A percentile compares a stretch with the other conserved stretches of the same genome.
Evolutionary conservation across 352 stramenopile species (phyloP).

Genomic region (Pythium periplocum): DNA sequence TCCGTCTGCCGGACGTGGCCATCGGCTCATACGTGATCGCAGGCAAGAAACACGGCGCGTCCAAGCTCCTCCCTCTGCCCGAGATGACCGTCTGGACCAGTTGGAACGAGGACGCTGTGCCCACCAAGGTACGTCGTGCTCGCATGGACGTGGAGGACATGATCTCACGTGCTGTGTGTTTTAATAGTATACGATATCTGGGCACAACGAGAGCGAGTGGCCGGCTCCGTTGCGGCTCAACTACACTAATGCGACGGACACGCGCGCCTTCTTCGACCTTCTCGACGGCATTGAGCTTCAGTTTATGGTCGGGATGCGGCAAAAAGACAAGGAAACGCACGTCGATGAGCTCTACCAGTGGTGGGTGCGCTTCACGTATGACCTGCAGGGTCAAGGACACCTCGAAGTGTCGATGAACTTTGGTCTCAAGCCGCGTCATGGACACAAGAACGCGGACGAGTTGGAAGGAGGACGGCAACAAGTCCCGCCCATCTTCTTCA

Average conservation of each 20-base stretch:
- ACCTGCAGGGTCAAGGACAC: conserved; percentile 65
- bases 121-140: not conserved
- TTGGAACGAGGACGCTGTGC: conserved; percentile 4
- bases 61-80: conserved; percentile 28
- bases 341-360: conserved; percentile 40
- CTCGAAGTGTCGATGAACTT: conserved; percentile 64
- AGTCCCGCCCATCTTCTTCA: conserved; percentile 43
- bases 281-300: conserved; percentile 59
- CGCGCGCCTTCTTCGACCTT: conserved; percentile 55
- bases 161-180: not conserved
- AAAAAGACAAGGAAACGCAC: conserved; percentile 11
- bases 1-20: conserved; percentile 38
- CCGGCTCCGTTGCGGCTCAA: conserved; percentile 34
- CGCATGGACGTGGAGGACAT: conserved; percentile 10
- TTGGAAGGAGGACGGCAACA: conserved; percentile 7
- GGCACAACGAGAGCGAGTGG: conserved; percentile 38
- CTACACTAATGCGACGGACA: conserved; percentile 24
- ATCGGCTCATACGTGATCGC: conserved; percentile 47
- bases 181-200: conserved; percentile 37
- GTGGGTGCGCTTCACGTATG: conserved; percentile 58
- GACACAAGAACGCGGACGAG: conserved; percentile 6
- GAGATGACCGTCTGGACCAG: conserved; percentile 39
- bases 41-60: conserved; percentile 9
- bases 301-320: conserved; percentile 44
- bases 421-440: conserved; percentile 17